These are phyloP conservation scores for Salvia rosmarinus DNA, from an alignment of 257 asterid genomes.

Conservation along the genomic window DNA sequence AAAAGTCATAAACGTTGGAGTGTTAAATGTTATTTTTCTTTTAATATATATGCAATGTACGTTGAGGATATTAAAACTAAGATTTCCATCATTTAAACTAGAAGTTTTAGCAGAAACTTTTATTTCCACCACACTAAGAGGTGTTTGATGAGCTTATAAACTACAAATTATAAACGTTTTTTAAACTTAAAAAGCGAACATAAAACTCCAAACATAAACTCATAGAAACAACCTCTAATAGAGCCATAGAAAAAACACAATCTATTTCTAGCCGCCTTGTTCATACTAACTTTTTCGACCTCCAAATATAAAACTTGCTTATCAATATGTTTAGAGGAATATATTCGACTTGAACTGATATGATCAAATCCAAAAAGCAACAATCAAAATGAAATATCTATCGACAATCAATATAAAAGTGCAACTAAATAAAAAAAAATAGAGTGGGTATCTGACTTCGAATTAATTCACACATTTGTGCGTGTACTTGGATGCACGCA, in stretches of 20 bases:
- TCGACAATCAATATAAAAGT: neutral
- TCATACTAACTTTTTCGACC: constrained; percentile 11
- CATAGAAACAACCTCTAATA: too few relatives aligned
- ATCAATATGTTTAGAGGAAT: constrained; percentile 16
- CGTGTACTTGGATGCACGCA: constrained; percentile 1
- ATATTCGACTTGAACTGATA: constrained; percentile 1
- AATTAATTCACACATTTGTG: neutral
- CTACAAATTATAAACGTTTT: too few relatives aligned
- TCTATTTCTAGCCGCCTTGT: neutral
- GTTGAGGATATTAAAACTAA: too few relatives aligned
- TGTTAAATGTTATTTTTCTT: too few relatives aligned
- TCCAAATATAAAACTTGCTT: neutral
- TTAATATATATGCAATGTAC: too few relatives aligned
- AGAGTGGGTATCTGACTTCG: neutral
- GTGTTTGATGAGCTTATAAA: too few relatives aligned
- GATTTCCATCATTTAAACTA: too few relatives aligned
- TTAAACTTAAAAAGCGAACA: too few relatives aligned
- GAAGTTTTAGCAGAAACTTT: too few relatives aligned
- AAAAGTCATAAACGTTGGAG: too few relatives aligned
- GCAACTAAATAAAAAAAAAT: neutral
- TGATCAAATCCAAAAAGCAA: neutral
- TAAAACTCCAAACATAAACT: too few relatives aligned
- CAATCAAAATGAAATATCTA: neutral
- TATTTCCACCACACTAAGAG: too few relatives aligned
- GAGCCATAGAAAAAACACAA: neutral